Percentiles rank a stretch among this genome's conserved stretches.
phyloP scores from a whole-genome alignment of 495 filamentous ascomycete species.

The Filosporella fistucella region DNA sequence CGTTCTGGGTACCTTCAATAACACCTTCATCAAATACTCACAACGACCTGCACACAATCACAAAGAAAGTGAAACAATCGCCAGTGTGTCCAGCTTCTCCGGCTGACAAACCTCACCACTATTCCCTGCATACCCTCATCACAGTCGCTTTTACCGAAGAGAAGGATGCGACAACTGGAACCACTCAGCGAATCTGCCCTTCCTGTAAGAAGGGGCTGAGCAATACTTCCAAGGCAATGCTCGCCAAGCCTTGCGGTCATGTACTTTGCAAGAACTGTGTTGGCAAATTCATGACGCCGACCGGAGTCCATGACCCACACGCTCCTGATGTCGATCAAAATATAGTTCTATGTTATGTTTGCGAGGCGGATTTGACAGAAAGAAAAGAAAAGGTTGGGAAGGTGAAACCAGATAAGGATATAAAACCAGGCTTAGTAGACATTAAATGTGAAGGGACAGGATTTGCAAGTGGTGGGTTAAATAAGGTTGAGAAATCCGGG shows the following conservation, averaged over 20 bases:
- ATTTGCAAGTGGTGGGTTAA: slow-evolving; percentile 81
- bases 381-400: slow-evolving; percentile 30
- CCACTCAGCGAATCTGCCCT: slow-evolving; percentile 66
- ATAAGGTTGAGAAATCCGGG: slow-evolving; percentile 71
- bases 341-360: slow-evolving; percentile 77
- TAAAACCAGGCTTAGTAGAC: slow-evolving; percentile 75
- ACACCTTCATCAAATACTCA: slow-evolving; percentile 58
- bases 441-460: slow-evolving; percentile 88
- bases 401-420: slow-evolving; percentile 51
- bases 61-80: slow-evolving; percentile 61
- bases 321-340: slow-evolving; percentile 46
- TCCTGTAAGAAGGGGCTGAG: slow-evolving; percentile 81
- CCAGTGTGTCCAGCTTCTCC: slow-evolving; percentile 79
- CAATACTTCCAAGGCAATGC: slow-evolving; percentile 78
- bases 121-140: slow-evolving; percentile 79
- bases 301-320: slow-evolving; percentile 59
- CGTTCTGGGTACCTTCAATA: slow-evolving; percentile 90
- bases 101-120: slow-evolving; percentile 63
- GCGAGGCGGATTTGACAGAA: slow-evolving; percentile 69
- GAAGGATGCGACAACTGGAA: slow-evolving; percentile 48
- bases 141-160: slow-evolving; percentile 78
- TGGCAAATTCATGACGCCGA: slow-evolving; percentile 75
- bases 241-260: slow-evolving; percentile 92
- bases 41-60: slow-evolving; percentile 47
- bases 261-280: slow-evolving; percentile 88